Base-by-base conservation (phyloP, 1,284 basidiomycete genomes). In the Trichosporon sp. region DNA sequence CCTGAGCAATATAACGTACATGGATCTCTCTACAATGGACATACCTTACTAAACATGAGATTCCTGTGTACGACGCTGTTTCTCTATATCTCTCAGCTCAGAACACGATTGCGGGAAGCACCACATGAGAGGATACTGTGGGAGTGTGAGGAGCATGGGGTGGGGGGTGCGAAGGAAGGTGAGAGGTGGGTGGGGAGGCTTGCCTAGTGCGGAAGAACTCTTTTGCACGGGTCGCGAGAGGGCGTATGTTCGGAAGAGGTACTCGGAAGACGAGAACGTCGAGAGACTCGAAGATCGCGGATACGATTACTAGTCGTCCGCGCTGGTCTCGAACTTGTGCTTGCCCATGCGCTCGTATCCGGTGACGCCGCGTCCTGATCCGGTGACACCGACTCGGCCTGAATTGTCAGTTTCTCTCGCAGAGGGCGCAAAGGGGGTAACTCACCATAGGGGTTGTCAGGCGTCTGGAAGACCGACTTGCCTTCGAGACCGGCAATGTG, bases 401-500 rank as follows among this genome's bases (percentile, higher is more conserved):
- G 61, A 54, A 60, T 59, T 32, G 59, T 69, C 58, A 69, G 64
- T 65, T 19, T 37, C 37, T 56, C n/a, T 29, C 54, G 56, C 63
- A 14, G 7, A 34, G n/a, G 10, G 13, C 5, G 10, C n/a, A 10
- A 7, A 3, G 29, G 32, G 32, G 19, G 7, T n/a, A 90, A 90
- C 86, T 86, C 86, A 58, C 94, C 94, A 37, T 91, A 81, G 1
- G 93, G 92, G 76, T 95, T 95, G 72, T 96, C 94, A 13, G 94
- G 92, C 4, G 94, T 98, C 81, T 92, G 91, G 85, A 98, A 98
- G 71, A 97, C 95, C 72, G 91, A 93, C 73, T 89, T 92, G 44
- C 93, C 93, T 61, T 90, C 83, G 27, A 92, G 85, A 0, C 79
- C 65, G 87, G 91, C 71, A 90, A 91, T 81, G 88, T 89, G 78